These are phyloP conservation scores for Fusarium fujikuroi DNA, from an alignment of 2,329 filamentous ascomycete species.

Conservation along the genomic window DNA sequence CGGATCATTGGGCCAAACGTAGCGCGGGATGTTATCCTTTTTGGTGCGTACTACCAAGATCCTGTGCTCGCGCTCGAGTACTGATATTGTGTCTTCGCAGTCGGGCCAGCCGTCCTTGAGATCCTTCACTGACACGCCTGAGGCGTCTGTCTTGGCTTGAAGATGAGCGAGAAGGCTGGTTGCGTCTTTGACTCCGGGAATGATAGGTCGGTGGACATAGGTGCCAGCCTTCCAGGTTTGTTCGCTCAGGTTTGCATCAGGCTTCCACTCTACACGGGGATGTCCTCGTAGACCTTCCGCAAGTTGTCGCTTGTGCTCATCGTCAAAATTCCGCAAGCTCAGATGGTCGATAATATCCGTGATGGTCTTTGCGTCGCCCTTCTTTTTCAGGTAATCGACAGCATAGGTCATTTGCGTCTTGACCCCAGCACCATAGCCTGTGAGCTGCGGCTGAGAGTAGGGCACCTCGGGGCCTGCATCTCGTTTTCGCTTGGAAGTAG, in stretches of 20 bases:
- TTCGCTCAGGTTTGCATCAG: constrained; percentile 68
- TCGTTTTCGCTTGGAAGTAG: constrained; percentile 71
- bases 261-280: constrained; percentile 66
- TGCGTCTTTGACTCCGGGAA: constrained; percentile 80
- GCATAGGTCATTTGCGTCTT: constrained; percentile 90
- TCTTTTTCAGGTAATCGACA: constrained; percentile 82
- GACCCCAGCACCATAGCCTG: constrained; percentile 80
- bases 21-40: constrained; percentile 87
- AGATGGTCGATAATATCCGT: constrained; percentile 83
- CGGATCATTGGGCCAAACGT: constrained; percentile 90
- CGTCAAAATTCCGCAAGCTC: constrained; percentile 71
- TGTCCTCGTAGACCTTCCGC: constrained; percentile 74
- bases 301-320: constrained; percentile 72
- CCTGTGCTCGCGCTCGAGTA: constrained; percentile 80
- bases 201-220: constrained; percentile 86
- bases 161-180: constrained; percentile 83
- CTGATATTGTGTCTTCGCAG: constrained; percentile 80
- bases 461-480: constrained; percentile 63
- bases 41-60: constrained; percentile 89
- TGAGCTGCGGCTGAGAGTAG: constrained; percentile 81
- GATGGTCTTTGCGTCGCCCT: constrained; percentile 75
- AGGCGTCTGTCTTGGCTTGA: constrained; percentile 82
- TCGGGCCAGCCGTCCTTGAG: constrained; percentile 96
- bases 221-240: constrained; percentile 75
- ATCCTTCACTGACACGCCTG: constrained; percentile 85